phyloP scores from a whole-genome alignment of 768 basidiomycete species.

The Mycena polygramma region DNA sequence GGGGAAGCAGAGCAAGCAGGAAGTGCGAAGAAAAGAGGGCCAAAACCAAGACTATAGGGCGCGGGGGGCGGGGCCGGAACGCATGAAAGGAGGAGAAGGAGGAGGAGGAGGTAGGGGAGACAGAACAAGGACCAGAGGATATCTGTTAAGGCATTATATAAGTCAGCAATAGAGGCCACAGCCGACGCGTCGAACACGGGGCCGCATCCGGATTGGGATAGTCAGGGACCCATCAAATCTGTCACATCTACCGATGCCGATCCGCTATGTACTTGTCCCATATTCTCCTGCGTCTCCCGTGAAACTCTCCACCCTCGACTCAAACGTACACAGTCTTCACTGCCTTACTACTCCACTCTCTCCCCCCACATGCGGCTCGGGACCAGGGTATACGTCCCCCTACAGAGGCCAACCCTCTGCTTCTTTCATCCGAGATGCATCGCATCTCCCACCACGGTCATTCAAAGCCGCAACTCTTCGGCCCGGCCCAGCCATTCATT shows the following conservation, averaged over 20 bases:
- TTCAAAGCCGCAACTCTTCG: constrained; percentile 38
- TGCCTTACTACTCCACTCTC: neutral
- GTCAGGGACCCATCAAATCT: constrained; percentile 34
- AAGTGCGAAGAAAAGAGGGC: constrained; percentile 43
- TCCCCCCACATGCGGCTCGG: too few relatives aligned
- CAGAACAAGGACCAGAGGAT: constrained; percentile 28
- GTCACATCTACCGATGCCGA: constrained; percentile 17
- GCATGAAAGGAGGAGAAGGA: constrained; percentile 40
- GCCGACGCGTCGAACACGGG: constrained; percentile 34
- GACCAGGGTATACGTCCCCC: neutral
- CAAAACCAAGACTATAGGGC: constrained; percentile 44
- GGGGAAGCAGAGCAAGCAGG: constrained; percentile 29
- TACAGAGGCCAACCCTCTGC: neutral
- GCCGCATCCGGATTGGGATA: constrained; percentile 17
- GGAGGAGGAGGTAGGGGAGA: constrained; percentile 27
- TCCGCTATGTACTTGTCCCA: neutral
- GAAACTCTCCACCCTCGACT: neutral
- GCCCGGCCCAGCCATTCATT: constrained; percentile 24
- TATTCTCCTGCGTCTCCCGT: neutral
- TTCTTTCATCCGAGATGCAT: neutral
- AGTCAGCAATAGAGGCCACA: constrained; percentile 29
- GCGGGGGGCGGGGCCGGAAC: constrained; percentile 32
- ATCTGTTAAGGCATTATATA: constrained; percentile 34
- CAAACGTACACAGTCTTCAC: neutral
- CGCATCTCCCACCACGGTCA: constrained; percentile 43